Conservation (phyloP, 106 monocot genomes). For the Platanthera guangdongensis region DNA sequence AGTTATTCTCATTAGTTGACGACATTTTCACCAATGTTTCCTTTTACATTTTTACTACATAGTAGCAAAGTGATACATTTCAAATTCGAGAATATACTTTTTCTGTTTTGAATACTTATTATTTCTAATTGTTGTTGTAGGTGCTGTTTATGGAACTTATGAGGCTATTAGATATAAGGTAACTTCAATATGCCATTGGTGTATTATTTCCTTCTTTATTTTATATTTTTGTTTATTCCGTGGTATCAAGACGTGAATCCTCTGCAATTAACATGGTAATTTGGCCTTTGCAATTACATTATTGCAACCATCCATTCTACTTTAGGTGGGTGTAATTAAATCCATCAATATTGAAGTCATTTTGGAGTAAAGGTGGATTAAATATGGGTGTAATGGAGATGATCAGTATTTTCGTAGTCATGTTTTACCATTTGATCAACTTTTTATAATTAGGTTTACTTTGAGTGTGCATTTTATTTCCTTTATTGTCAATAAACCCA, state of each 20-base stretch:
- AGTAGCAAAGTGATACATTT: background rate
- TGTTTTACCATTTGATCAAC: background rate
- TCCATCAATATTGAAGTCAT: no score
- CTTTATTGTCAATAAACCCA: background rate
- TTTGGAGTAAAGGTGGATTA: no score
- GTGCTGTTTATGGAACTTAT: constrained; percentile 92
- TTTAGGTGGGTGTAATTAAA: no score
- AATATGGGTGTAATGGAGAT: no score
- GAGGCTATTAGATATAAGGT: constrained; percentile 90
- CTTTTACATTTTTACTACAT: background rate
- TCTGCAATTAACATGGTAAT: no score
- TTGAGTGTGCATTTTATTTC: background rate
- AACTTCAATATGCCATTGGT: background rate
- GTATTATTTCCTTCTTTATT: background rate
- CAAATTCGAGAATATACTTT: background rate
- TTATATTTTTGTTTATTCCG: background rate
- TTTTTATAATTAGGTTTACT: no score
- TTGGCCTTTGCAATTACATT: no score
- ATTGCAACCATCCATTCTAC: no score
- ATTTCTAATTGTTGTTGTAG: constrained; percentile 23
- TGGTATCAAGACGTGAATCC: background rate
- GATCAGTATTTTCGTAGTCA: background rate
- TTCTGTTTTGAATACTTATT: background rate
- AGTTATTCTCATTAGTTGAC: background rate
- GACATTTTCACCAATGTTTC: background rate